Conservation (phyloP, 75 land plant genomes). For the Pinus tabuliformis region DNA sequence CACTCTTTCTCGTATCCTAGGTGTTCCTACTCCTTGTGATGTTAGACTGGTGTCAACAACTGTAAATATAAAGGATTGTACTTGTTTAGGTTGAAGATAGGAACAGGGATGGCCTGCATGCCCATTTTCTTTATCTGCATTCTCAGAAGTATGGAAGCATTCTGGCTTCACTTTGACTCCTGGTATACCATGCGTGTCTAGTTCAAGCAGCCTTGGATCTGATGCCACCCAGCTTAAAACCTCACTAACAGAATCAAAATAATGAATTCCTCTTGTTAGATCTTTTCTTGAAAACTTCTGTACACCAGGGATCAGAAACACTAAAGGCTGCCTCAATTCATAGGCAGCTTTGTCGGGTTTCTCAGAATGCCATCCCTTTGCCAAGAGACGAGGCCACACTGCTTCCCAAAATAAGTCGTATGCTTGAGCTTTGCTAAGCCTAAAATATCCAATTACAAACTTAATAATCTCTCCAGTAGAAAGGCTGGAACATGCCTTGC, state of each 20-base stretch:
- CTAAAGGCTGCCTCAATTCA: slow-evolving; percentile 30
- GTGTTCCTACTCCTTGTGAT: slow-evolving; percentile 14
- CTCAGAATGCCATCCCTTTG: slow-evolving; percentile 73
- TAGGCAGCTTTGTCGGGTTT: slow-evolving; percentile 25
- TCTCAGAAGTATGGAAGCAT: background rate
- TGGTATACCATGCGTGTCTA: slow-evolving; percentile 29
- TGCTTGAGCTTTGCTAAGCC: slow-evolving; percentile 68
- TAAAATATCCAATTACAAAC: slow-evolving; percentile 45
- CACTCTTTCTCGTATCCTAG: slow-evolving; percentile 28
- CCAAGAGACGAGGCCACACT: slow-evolving; percentile 78
- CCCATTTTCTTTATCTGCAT: slow-evolving; percentile 7
- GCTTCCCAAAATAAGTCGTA: slow-evolving; percentile 84
- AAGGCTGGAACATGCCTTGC: slow-evolving; percentile 54
- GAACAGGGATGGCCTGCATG: slow-evolving; percentile 11
- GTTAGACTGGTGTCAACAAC: slow-evolving; percentile 57
- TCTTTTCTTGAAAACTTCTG: slow-evolving; percentile 63
- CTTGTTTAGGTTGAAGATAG: slow-evolving; percentile 40
- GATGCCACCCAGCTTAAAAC: slow-evolving; percentile 56
- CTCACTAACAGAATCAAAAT: slow-evolving; percentile 71
- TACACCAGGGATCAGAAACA: slow-evolving; percentile 61
- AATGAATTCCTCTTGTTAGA: slow-evolving; percentile 59
- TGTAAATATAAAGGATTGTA: slow-evolving; percentile 30
- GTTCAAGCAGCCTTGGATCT: slow-evolving; percentile 58
- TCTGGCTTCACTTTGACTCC: slow-evolving; percentile 11
- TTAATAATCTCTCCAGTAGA: slow-evolving; percentile 46